Evolutionary conservation across 106 monocot genomes (phyloP), one percentile per base, ranked within the genome.

Genomic region (Vanilla planifolia): DNA sequence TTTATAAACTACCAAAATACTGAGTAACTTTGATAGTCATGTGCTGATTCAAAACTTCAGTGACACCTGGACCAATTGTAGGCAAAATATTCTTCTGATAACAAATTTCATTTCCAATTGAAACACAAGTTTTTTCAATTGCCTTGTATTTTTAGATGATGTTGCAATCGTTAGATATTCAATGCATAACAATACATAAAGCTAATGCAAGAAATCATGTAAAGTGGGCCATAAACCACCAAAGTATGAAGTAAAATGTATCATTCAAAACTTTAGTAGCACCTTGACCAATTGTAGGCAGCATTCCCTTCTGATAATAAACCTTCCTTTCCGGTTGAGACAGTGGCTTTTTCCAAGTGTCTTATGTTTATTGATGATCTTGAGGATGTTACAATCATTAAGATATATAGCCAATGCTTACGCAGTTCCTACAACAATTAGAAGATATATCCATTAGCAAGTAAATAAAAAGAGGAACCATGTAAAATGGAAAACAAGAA

Each of bases 251-350:
- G 15, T 55, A 28, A 55, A 51, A 55, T 55, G 27, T 25, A 55
- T 28, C 55, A 30, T 27, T 8, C 27, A 28, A 30, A 37, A 64
- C 0, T 64, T 48, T 53, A 9, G n/a, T 16, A 53, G 22, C 23
- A 86, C 91, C 91, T 95, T 8, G 96, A 98, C 96, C 96, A 98
- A 69, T 79, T 87, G 66, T 91, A 98, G 33, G 96, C 91, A 77
- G 77, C 73, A 73, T 98, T 98, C 70, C 96, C 96, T 81, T 98
- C 96, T 46, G 87, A 84, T 30, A 98, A 42, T 48, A 98, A 66
- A 11, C 96, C 96, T 68, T 98, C 96, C 73, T 98, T 98, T 59
- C 96, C 96, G 28, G 96, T 98, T 10, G 96, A 84, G 16, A 88
- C 91, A 17, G 96, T 98, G 44, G 96, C 96, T 72, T 91, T 98